phyloP scores from a whole-genome alignment of 495 filamentous ascomycete species.

The Penicillium cosmopolitanum region DNA sequence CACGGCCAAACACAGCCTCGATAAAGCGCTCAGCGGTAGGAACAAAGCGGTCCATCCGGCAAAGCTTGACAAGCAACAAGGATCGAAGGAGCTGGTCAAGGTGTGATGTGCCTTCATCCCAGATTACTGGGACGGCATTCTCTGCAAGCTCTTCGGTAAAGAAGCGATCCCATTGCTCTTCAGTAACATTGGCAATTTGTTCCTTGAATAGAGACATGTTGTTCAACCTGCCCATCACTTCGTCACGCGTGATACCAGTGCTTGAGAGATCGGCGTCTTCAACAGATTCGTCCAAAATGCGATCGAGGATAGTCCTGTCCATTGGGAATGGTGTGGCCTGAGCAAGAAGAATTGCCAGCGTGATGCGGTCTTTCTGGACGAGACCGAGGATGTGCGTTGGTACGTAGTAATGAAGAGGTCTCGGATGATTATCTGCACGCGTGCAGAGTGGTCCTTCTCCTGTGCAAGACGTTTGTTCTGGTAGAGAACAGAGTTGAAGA shows the following conservation, averaged over 20 bases:
- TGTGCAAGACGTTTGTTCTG: conserved; percentile 73
- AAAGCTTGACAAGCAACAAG: conserved; percentile 87
- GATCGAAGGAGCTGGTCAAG: conserved; percentile 81
- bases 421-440: conserved; percentile 84
- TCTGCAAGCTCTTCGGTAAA: conserved; percentile 86
- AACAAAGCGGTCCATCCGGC: conserved; percentile 93
- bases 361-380: conserved; percentile 91
- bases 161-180: conserved; percentile 77
- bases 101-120: conserved; percentile 64
- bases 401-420: conserved; percentile 91
- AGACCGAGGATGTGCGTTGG: conserved; percentile 91
- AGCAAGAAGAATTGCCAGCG: conserved; percentile 92
- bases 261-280: conserved; percentile 80
- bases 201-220: conserved; percentile 76
- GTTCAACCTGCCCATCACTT: conserved; percentile 68
- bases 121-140: conserved; percentile 77
- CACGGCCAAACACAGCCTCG: conserved; percentile 83
- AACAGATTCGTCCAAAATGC: conserved; percentile 77
- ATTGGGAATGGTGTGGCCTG: conserved; percentile 93
- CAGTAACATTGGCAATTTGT: conserved; percentile 61
- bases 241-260: conserved; percentile 61
- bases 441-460: conserved; percentile 72
- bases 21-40: conserved; percentile 90
- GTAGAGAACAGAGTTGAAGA: conserved; percentile 91
- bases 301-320: conserved; percentile 85